Conservation (phyloP, 1,284 basidiomycete genomes). For the Athelia psychrophila region DNA sequence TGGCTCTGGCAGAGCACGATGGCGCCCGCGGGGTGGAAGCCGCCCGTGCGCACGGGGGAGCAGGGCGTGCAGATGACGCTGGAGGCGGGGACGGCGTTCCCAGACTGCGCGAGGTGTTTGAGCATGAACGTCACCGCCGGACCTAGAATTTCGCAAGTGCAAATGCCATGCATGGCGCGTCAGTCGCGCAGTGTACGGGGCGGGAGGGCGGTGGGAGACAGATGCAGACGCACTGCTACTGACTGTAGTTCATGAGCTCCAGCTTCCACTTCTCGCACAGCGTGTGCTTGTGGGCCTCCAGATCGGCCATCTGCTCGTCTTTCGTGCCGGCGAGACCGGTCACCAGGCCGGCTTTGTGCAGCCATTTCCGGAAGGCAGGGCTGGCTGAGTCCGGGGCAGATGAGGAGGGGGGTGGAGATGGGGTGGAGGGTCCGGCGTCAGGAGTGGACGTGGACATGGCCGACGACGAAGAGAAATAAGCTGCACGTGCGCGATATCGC, state of each 20-base stretch:
- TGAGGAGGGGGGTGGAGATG: neutral
- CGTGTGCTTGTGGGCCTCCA: conserved; percentile 30
- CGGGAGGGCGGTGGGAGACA: conserved; percentile 12
- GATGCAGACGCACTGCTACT: conserved; percentile 21
- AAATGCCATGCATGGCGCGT: conserved; percentile 1
- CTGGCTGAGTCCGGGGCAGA: neutral
- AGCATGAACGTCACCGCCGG: conserved; percentile 87
- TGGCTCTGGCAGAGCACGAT: conserved; percentile 84
- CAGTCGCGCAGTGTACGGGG: conserved; percentile 5
- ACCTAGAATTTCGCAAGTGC: too few species aligned
- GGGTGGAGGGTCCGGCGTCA: neutral
- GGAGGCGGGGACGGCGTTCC: conserved; percentile 59
- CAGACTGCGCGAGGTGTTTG: conserved; percentile 77
- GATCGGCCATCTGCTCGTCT: conserved; percentile 1
- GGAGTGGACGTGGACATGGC: neutral
- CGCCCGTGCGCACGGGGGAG: conserved; percentile 72
- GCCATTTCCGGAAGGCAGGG: neutral
- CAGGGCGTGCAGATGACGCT: conserved; percentile 86
- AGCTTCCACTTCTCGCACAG: conserved; percentile 51
- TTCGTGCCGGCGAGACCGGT: neutral
- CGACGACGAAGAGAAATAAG: neutral
- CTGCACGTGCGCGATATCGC: neutral
- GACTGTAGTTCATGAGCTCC: conserved; percentile 46
- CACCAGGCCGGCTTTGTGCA: neutral
- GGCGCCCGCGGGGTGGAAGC: conserved; percentile 76